A percentile compares a stretch with the other conserved stretches of the same genome.
Conservation (phyloP, 1,284 basidiomycete genomes). For the Polyporus tsugae region DNA sequence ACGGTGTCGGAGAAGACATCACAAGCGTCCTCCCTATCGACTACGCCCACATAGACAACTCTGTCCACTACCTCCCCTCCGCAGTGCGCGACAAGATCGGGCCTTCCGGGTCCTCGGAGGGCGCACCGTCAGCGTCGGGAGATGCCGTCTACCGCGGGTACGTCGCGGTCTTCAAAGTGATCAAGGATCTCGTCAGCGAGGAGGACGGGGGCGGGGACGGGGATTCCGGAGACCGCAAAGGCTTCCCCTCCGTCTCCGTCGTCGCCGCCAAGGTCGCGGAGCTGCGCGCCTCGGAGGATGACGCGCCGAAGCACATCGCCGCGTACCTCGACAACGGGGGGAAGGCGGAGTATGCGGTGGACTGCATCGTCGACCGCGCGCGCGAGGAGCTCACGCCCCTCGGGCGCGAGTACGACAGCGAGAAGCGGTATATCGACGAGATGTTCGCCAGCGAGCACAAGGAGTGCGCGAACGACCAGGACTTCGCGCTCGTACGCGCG, state of each 20-base stretch:
- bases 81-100: constrained; percentile 28
- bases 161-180: constrained; percentile 26
- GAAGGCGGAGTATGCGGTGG: constrained; percentile 25
- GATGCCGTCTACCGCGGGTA: constrained; percentile 30
- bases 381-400: constrained; percentile 33
- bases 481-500: constrained; percentile 28
- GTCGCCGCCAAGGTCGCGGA: constrained; percentile 17
- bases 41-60: constrained; percentile 28
- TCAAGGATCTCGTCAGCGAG: constrained; percentile 21
- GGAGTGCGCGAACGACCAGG: constrained; percentile 29
- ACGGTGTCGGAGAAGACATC: constrained; percentile 24
- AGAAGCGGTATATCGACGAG: constrained; percentile 31
- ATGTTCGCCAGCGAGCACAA: constrained; percentile 20
- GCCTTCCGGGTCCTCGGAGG: constrained; percentile 5
- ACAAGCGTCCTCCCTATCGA: constrained; percentile 27
- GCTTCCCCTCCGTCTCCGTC: constrained; percentile 25
- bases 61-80: constrained; percentile 27
- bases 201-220: neutral
- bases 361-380: constrained; percentile 34
- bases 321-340: constrained; percentile 27
- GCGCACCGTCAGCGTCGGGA: neutral
- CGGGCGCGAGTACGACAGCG: constrained; percentile 27
- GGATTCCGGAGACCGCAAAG: neutral
- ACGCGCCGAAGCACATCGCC: constrained; percentile 11
- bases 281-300: constrained; percentile 8